Percentiles rank a stretch among this genome's conserved stretches.
Conservation (phyloP, 169 alveolate genomes). For the Babesia ovis region DNA sequence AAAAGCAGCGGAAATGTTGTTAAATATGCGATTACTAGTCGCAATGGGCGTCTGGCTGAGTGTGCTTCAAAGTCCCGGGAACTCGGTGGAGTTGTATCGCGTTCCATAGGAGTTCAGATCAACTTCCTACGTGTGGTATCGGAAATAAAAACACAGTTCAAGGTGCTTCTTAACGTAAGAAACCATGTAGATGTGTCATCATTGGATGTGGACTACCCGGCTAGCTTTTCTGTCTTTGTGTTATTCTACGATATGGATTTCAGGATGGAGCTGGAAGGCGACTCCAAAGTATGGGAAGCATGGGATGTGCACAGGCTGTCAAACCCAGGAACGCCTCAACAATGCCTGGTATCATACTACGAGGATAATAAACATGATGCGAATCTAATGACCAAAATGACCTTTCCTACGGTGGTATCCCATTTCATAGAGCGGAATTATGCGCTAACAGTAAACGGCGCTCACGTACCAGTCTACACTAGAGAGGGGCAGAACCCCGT, state of each 20-base stretch:
- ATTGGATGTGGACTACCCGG: slow-evolving; percentile 66
- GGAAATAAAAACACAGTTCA: slow-evolving; percentile 56
- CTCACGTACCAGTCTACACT: slow-evolving; percentile 44
- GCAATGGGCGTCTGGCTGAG: slow-evolving; percentile 45
- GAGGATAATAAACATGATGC: slow-evolving; percentile 23
- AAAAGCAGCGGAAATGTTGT: slow-evolving; percentile 27
- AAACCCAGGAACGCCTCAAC: slow-evolving; percentile 51
- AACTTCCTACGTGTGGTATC: slow-evolving; percentile 38
- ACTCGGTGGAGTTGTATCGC: slow-evolving; percentile 9
- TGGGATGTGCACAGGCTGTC: slow-evolving; percentile 53
- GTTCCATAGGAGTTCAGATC: slow-evolving; percentile 32
- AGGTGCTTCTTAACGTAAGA: slow-evolving; percentile 50
- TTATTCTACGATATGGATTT: slow-evolving; percentile 53
- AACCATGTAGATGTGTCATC: slow-evolving; percentile 63
- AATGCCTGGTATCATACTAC: slow-evolving; percentile 54
- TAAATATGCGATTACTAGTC: slow-evolving; percentile 53
- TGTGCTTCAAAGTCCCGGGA: slow-evolving; percentile 30
- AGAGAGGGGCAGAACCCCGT: slow-evolving; percentile 20
- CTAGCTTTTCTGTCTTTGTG: slow-evolving; percentile 53
- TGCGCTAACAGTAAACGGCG: slow-evolving; percentile 41
- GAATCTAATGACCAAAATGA: slow-evolving; percentile 30
- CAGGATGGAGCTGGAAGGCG: neutral
- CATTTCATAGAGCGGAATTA: slow-evolving; percentile 44
- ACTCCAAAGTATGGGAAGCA: slow-evolving; percentile 47
- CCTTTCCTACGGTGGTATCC: slow-evolving; percentile 53